Base-by-base conservation (phyloP, 345 rosid species). In the Gossypium arboreum region DNA sequence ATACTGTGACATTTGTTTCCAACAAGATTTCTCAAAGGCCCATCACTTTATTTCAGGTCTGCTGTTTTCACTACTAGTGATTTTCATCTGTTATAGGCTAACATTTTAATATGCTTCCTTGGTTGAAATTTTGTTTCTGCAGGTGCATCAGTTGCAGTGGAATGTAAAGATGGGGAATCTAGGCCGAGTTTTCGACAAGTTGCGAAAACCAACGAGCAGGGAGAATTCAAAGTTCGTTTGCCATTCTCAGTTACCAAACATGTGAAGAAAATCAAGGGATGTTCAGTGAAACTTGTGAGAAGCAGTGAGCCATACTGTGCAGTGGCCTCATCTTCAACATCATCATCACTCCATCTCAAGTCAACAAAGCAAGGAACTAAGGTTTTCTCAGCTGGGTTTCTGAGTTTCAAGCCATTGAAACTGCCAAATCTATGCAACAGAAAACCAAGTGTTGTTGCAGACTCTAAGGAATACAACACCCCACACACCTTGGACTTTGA, bases 1-100 rank as follows among this genome's bases (percentile, higher is more conserved):
- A 59, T 91, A 84, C 84, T 94, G 98, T 41, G 95, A 92, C 82
- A 89, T 97, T 12, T 92, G 98, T 80, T 90, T 88, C 84, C 90
- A 79, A 17, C 58, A 83, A 57, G 85, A 74, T 66, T 84, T 85
- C 86, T 82, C 97, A 0, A 85, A 75, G 82, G 41, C 78, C 76
- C 81, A 83, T 75, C 94, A 87, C 87, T 91, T 91, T 77, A 87
- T 91, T 84, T 80, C 94, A 85, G 97, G 98, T 94, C 15, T 20
- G 41, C 41, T 55, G 16, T 47, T 45, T 47, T 9, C 41, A 52
- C 56, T 56, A 29, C 17, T 48, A 44, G 27, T 27, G 17, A 67
- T 45, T 67, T n/a, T 27, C 12, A 18, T 22, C 16, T 55, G 17
- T 41, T 18, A 34, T 25, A 29, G 17, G 29, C 58, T 60, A 15